Evolutionary conservation across 192 early-diverging fungal genomes (phyloP), one percentile per base, ranked within the genome.

Genomic region (Coemansia sp.): DNA sequence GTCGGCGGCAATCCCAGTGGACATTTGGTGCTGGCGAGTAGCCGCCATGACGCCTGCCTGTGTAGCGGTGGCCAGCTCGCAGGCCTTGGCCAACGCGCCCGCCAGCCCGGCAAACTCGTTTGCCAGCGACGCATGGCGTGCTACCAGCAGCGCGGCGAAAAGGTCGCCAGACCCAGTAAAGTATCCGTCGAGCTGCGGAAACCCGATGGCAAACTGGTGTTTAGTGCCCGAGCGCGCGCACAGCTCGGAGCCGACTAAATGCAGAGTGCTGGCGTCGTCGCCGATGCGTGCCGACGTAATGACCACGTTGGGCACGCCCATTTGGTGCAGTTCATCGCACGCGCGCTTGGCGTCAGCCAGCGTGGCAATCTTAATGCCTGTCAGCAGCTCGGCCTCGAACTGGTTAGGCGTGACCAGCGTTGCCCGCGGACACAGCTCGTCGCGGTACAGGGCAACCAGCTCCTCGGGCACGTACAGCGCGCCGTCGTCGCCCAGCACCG

Each of bases 161-260:
- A 97, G 50, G 58, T 97, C 94, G 40, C 94, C 94, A 0, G 94
- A 89, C n/a, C 94, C 94, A 1, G 90, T 93, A 62, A 93, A 97
- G 46, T 83, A 84, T 1, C 84, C 90, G 2, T 71, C 53, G 25
- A 89, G 83, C 8, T 83, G 82, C 7, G 89, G 88, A 53, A 94
- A 93, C 5, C 75, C 53, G 44, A 97, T 90, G 5, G 64, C 55
- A 60, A 90, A 90, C 34, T 79, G 78, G 14, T 75, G 54, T 21
- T 40, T 72, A 9, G 46, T 22, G 5, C 61, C 59, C 1, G 57
- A 55, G 5, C 29, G 14, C 0, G 21, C 8, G 23, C 45, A 12
- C 7, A 36, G 35, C 48, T 81, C 66, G 1, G 76, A 78, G 14
- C 79, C 85, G 32, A 82, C 56, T 32, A 85, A 55, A 31, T 77